Conservation (phyloP, 2,329 filamentous ascomycete genomes). For the Sporothrix inflata region DNA sequence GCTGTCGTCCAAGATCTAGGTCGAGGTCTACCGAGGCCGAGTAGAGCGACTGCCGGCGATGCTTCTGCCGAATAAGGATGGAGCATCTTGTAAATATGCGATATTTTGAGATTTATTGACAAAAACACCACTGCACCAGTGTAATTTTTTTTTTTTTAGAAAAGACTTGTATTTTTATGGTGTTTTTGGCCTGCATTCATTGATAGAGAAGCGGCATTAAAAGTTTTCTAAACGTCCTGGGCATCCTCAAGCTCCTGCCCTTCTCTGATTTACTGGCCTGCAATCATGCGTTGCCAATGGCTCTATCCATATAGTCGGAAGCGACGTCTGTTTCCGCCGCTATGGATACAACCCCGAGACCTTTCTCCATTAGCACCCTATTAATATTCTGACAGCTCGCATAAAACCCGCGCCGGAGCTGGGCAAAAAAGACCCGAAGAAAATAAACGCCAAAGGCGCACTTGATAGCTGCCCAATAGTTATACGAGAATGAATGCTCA, state of each 20-base stretch:
- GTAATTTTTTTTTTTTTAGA: background rate
- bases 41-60: too few species aligned
- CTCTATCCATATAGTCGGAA: background rate
- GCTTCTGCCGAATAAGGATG: background rate
- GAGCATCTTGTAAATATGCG: slow-evolving; percentile 11
- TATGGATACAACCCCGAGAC: background rate
- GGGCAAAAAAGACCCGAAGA: background rate
- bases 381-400: background rate
- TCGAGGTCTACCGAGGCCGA: too few species aligned
- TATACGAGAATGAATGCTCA: background rate
- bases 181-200: slow-evolving; percentile 34
- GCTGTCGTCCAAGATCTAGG: slow-evolving; percentile 57
- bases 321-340: background rate
- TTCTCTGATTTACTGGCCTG: background rate
- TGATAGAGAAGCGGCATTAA: slow-evolving; percentile 6
- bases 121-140: background rate
- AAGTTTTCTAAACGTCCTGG: background rate
- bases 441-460: background rate
- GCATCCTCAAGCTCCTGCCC: background rate
- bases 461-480: background rate
- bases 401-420: background rate
- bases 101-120: background rate
- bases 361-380: background rate
- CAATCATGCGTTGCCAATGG: background rate
- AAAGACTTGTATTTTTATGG: slow-evolving; percentile 32